Conservation (phyloP, 2,329 filamentous ascomycete species). For the Trichophyton equinum region DNA sequence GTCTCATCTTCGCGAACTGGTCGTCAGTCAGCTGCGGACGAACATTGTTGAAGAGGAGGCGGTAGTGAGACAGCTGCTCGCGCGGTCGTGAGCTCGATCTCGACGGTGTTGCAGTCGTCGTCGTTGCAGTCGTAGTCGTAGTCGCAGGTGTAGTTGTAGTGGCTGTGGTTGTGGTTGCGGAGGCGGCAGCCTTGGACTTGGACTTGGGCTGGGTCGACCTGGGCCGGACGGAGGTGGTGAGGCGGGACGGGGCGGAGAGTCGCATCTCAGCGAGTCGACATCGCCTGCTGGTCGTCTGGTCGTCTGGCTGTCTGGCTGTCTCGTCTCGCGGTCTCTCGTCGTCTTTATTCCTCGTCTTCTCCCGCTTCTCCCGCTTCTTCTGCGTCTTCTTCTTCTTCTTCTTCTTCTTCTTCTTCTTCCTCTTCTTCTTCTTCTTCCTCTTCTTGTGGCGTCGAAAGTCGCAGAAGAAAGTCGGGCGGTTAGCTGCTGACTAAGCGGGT, state of each 20-base stretch:
- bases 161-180: background rate
- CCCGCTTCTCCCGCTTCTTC: background rate
- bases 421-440: background rate
- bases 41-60: conserved; percentile 1
- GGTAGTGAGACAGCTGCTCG: background rate
- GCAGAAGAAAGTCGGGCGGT: background rate
- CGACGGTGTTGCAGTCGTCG: background rate
- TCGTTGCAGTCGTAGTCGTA: too few species aligned
- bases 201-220: background rate
- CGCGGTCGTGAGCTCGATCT: conserved; percentile 3
- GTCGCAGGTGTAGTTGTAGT: background rate
- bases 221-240: background rate
- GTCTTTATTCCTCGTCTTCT: background rate
- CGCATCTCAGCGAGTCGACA: background rate
- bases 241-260: background rate
- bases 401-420: background rate
- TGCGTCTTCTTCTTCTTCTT: background rate
- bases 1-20: conserved; percentile 1
- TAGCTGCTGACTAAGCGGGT: background rate
- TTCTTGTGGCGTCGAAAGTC: background rate
- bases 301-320: background rate
- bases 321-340: background rate
- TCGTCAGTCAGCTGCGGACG: background rate
- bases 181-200: background rate
- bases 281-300: background rate